Evolutionary conservation across 805 yeast species (phyloP), one percentile per base, ranked within the genome.

Genomic region (Starmerella scarabaei): DNA sequence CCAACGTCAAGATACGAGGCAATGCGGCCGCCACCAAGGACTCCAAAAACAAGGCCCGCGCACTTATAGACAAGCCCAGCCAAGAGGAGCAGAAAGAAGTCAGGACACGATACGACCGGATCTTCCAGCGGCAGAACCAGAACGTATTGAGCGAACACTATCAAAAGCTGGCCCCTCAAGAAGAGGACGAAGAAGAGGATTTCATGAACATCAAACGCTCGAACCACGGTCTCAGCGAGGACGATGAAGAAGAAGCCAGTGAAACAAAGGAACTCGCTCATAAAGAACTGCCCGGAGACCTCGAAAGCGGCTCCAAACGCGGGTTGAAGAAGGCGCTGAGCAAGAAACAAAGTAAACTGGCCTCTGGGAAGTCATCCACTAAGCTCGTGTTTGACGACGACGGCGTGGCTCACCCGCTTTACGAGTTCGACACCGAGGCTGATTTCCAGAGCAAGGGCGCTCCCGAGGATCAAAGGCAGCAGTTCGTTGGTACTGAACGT

Each of bases 61-160:
- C 76, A 49, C 61, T 86, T 47, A 52, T 72, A 35, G 67, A 70
- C 5, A 47, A 64, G 16, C 28, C 58, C 26, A 62, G 61, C 53
- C 59, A 55, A 44, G 51, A 63, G 8, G 60, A 63, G 49, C 67
- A 56, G 40, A 57, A 59, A 44, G 70, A 71, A 50, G 78, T 75
- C 2, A 73, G 85, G 54, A 91, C 96, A 14, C 88, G 81, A 59
- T 83, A 83, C 56, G 98, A 91, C 59, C 73, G 86, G 47, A 86
- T 91, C 94, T 91, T 91, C 62, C 93, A 84, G 58, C 73, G 99
- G 58, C 71, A 81, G 58, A 91, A 91, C 59, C 97, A 91, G 64
- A 80, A 80, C 38, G 93, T 91, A 16, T 66, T 91, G 38, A 79
- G 94, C 36, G 91, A 86, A 52, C 93, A 88, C 57, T 91, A 85